Percentiles rank a stretch among this genome's conserved stretches.
These are phyloP conservation scores for Triglochin maritima DNA, from an alignment of 106 monocot species.

Conservation along the genomic window DNA sequence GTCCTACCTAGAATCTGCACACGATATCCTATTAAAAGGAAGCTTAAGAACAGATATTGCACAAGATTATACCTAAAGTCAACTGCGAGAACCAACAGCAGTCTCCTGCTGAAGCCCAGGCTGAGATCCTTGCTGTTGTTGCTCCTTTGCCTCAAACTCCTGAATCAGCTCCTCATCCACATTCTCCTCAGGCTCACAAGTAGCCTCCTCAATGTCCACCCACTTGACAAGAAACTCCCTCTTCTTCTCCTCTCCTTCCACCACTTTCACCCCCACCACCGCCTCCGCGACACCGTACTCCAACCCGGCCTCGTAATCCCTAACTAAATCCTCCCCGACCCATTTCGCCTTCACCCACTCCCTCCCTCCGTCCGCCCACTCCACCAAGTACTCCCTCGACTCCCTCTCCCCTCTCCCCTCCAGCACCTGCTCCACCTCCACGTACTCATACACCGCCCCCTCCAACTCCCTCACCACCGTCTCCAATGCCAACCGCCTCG, in stretches of 20 bases:
- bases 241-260: conserved; percentile 5
- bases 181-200: conserved; percentile 85
- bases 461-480: conserved; percentile 51
- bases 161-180: conserved; percentile 53
- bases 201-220: conserved; percentile 67
- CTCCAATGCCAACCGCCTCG: conserved; percentile 47
- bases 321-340: conserved; percentile 64
- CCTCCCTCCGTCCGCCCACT: conserved; percentile 78
- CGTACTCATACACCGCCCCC: conserved; percentile 66
- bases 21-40: too few relatives aligned
- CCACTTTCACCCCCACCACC: conserved; percentile 31
- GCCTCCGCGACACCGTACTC: conserved; percentile 85
- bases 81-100: conserved; percentile 3
- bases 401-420: conserved; percentile 59
- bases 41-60: too few relatives aligned
- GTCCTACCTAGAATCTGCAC: too few relatives aligned
- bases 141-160: conserved; percentile 36
- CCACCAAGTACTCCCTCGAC: conserved; percentile 65
- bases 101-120: conserved; percentile 7
- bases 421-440: conserved; percentile 55
- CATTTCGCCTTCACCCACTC: conserved; percentile 62
- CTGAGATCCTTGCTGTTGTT: neutral
- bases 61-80: neutral
- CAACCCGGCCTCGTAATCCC: conserved; percentile 66
- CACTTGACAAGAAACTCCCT: conserved; percentile 83